Percentiles rank a stretch among this genome's conserved stretches.
Evolutionary conservation across 164 flowering plant species (phyloP).

Genomic region (Sextonia rubra): DNA sequence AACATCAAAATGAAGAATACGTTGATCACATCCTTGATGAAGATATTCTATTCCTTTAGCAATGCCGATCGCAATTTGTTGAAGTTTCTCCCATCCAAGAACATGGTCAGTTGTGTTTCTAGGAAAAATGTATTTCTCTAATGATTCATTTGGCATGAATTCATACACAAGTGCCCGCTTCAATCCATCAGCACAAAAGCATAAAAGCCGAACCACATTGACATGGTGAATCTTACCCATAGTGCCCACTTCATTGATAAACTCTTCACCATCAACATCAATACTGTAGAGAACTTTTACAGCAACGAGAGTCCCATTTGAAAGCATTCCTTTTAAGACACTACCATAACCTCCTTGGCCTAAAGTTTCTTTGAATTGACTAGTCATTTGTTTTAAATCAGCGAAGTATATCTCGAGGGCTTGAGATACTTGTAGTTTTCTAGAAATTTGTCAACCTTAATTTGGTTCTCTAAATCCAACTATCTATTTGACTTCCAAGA

Average conservation of each 20-base stretch:
- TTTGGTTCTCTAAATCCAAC: neutral
- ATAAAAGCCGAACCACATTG: slow-evolving; percentile 6
- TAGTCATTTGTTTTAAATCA: neutral
- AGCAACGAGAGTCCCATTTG: slow-evolving; percentile 1
- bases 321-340: slow-evolving; percentile 6
- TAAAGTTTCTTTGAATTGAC: neutral
- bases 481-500: neutral
- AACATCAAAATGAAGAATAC: slow-evolving; percentile 7
- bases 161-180: slow-evolving; percentile 14
- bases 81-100: slow-evolving; percentile 2
- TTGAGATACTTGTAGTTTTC: neutral
- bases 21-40: slow-evolving; percentile 1
- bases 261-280: neutral
- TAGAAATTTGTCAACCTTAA: neutral
- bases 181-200: slow-evolving; percentile 1
- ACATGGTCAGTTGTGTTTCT: too few species aligned
- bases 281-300: neutral
- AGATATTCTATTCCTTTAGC: slow-evolving; percentile 5
- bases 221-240: slow-evolving; percentile 11
- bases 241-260: slow-evolving; percentile 9
- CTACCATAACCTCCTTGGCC: slow-evolving; percentile 11
- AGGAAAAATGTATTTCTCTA: neutral
- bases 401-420: neutral
- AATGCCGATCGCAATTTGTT: slow-evolving; percentile 1
- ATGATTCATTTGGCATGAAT: slow-evolving; percentile 10